Base-by-base conservation (phyloP, 2,329 filamentous ascomycete genomes). In the Colletotrichum tamarilloi region DNA sequence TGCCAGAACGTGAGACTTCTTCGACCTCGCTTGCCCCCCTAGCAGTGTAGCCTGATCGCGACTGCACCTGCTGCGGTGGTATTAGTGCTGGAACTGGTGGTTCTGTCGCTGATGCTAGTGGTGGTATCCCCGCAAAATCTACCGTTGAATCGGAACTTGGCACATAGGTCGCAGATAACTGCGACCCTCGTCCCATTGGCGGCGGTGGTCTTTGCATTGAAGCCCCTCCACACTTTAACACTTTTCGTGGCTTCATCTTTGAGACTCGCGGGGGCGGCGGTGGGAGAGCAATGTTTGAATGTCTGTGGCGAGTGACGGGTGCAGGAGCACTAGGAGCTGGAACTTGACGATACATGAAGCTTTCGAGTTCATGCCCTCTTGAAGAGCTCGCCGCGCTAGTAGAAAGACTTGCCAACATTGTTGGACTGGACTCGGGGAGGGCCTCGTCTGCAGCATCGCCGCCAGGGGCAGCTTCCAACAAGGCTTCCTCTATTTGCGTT, bases 381-480 rank as follows among this genome's bases (percentile, higher is more conserved):
- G 42, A 49, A 9, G 42, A 49, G 42, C 19, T 49, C 42, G 8
- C 1, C 28, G 8, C 5, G 6, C 14, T 8, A 6, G 5, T 2
- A 24, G 22, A 1, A 24, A 26, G 30, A 26, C n/a, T 12, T 38
- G 1, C 4, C 5, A 46, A 3, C 28, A 24, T 26, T 1, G 3
- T 28, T 12, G n/a, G 1, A 6, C 1, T n/a, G 26, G n/a, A 4
- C 12, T 16, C 3, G 6, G 4, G 0, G 22, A 49, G 42, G 0
- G 16, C 42, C 2, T n/a, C 42, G 0, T 49, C 19, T 22, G 16
- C 19, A 49, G 19, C 42, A 49, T 22, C 42, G 19, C 42, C 42
- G 42, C 42, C 42, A 9, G 42, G 42, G 8, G 22, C 22, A 49
- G 14, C 32, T 28, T 0, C 8, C 3, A 19, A 8, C 14, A 19